These are phyloP conservation scores for Fusarium incarnatum DNA, from an alignment of 2,329 filamentous ascomycete genomes.

Conservation along the genomic window DNA sequence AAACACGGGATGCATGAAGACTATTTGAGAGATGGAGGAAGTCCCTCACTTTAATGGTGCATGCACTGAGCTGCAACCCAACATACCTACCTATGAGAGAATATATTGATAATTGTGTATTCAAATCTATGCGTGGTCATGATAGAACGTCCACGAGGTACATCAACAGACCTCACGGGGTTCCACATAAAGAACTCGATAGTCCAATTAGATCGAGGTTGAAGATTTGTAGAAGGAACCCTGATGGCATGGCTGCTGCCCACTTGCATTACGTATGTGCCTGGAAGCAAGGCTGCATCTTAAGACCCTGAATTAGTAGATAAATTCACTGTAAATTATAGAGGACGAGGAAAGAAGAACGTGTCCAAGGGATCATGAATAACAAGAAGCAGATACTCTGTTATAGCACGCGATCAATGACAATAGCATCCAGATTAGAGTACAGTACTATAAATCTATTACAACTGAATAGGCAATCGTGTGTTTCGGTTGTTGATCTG, in stretches of 20 bases:
- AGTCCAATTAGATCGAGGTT: not conserved
- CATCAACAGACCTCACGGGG: not conserved
- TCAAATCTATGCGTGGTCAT: constrained; percentile 3
- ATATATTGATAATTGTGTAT: not conserved
- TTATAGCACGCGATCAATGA: not conserved
- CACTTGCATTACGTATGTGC: constrained; percentile 17
- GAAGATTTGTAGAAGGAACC: constrained; percentile 27
- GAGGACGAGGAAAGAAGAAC: not conserved
- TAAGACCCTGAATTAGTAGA: constrained; percentile 24
- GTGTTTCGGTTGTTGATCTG: not conserved
- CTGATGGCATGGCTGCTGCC: constrained; percentile 34
- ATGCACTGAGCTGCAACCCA: not conserved
- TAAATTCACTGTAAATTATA: not conserved
- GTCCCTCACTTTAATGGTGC: not conserved
- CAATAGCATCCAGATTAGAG: not conserved
- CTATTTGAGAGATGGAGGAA: not conserved
- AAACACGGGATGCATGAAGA: not conserved
- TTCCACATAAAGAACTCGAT: constrained; percentile 14
- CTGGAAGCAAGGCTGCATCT: not conserved
- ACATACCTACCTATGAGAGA: not conserved
- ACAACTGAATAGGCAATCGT: not conserved
- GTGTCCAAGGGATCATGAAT: not conserved
- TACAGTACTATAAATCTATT: not conserved
- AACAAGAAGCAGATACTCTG: not conserved
- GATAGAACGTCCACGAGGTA: constrained; percentile 31